Evolutionary conservation across 495 filamentous ascomycete species (phyloP).

Genomic region (Xylaria longipes): DNA sequence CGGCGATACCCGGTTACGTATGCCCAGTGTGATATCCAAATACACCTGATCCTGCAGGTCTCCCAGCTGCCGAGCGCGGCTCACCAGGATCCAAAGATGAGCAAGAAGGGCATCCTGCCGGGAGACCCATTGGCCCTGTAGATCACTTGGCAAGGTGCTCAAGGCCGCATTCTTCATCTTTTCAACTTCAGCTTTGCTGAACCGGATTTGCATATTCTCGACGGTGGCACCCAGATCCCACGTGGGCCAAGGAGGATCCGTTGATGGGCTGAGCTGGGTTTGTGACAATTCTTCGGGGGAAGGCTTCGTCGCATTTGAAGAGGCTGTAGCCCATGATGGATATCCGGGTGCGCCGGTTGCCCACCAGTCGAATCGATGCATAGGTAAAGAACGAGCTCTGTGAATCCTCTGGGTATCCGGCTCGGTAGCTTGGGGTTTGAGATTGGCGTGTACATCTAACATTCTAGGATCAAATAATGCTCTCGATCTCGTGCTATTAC

Average conservation of each 20-base stretch:
- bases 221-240: constrained; percentile 41
- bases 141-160: constrained; percentile 31
- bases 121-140: constrained; percentile 34
- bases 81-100: constrained; percentile 49
- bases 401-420: constrained; percentile 37
- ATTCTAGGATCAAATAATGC: constrained; percentile 43
- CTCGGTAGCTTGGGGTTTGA: constrained; percentile 28
- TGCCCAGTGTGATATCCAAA: constrained; percentile 43
- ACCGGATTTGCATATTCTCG: constrained; percentile 44
- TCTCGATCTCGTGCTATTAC: background rate
- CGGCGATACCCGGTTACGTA: constrained; percentile 41
- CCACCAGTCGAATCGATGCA: constrained; percentile 49
- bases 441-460: constrained; percentile 40
- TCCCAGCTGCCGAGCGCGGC: constrained; percentile 39
- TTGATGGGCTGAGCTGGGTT: constrained; percentile 34
- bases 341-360: constrained; percentile 31
- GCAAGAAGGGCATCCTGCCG: constrained; percentile 47
- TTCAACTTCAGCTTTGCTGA: constrained; percentile 31
- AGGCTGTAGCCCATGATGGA: constrained; percentile 37
- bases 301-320: constrained; percentile 30
- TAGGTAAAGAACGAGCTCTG: constrained; percentile 38
- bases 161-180: constrained; percentile 37
- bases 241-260: constrained; percentile 44
- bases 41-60: constrained; percentile 36
- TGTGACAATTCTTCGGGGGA: constrained; percentile 28